Percentiles rank a stretch among this genome's conserved stretches.
Evolutionary conservation across 306 rosid genomes (phyloP).

Genomic region (Ormosia semicastrata): DNA sequence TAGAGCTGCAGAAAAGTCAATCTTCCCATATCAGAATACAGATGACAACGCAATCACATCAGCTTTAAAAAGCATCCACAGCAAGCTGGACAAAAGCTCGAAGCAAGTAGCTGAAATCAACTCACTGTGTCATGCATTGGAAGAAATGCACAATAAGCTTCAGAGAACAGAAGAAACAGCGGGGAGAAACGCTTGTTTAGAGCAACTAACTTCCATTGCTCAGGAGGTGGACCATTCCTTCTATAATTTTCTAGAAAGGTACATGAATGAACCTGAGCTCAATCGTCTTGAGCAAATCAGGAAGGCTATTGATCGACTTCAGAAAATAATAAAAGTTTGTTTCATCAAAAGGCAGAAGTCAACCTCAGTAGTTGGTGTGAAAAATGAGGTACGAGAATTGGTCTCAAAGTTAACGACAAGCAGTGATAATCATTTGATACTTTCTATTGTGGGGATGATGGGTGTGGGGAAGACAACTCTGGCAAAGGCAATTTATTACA

Average conservation of each 20-base stretch:
- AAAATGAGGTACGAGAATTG: slow-evolving; percentile 19
- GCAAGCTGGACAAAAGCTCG: background rate
- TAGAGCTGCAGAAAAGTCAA: slow-evolving; percentile 6
- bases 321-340: slow-evolving; percentile 4
- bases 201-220: slow-evolving; percentile 15
- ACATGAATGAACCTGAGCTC: background rate
- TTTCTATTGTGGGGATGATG: slow-evolving; percentile 41
- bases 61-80: background rate
- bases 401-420: slow-evolving; percentile 6
- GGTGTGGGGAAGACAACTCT: slow-evolving; percentile 51
- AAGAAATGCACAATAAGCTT: background rate
- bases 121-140: background rate
- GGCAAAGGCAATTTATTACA: slow-evolving; percentile 32
- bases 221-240: background rate
- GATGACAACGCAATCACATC: background rate
- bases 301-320: background rate
- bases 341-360: slow-evolving; percentile 9
- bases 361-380: slow-evolving; percentile 21
- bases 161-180: slow-evolving; percentile 7
- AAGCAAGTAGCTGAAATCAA: background rate
- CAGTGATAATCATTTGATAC: background rate
- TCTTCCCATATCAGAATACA: background rate
- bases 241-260: background rate
- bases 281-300: background rate
- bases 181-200: slow-evolving; percentile 5